Evolutionary conservation across 1,284 basidiomycete genomes (phyloP), one percentile per base, ranked within the genome.

Genomic region (Austropuccinia psidii): DNA sequence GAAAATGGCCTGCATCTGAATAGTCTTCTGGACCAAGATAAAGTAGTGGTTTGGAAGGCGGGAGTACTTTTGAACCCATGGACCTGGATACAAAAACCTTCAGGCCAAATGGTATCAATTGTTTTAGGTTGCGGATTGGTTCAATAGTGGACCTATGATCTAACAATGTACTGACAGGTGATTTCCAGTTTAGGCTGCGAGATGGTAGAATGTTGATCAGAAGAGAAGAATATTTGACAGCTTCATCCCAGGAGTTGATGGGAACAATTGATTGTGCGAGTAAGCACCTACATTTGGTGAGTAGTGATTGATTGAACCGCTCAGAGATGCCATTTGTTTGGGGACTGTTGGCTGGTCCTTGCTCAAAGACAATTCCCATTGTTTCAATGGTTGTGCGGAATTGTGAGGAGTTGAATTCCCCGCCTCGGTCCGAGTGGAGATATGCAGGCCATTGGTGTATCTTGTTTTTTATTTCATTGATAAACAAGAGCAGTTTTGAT

Each of bases 201-300:
- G 47, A 43, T 1, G 65, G 65, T 2, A 43, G 24, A 21, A 39
- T 33, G 24, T 67, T 67, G 5, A 67, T 54, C 19, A 50, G 24
- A 33, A n/a, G 7, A 4, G 35, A 39, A 9, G 50, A 27, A 31
- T 37, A 68, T 43, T 41, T 57, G 1, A 50, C 52, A 1, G 50
- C 47, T 43, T 68, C 65, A 13, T 54, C 65, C 52, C 65, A 68
- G 17, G 24, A 43, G 27, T 68, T 50, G 21, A 68, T 24, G 1
- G 65, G 50, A 17, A 68, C 4, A 19, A 21, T 4, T 2, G 7
- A 52, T 43, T 68, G 65, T 2, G 50, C 50, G 2, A 68, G 52
- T 27, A 52, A n/a, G 21, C 33, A 54, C 2, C 35, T 9, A 17
- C 31, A 52, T 1, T 39, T 29, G 2, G 19, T 17, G 6, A 68